A percentile compares a stretch with the other conserved stretches of the same genome.
Evolutionary conservation across 2,329 filamentous ascomycete species (phyloP).

Genomic region (Ophiostoma sp.): DNA sequence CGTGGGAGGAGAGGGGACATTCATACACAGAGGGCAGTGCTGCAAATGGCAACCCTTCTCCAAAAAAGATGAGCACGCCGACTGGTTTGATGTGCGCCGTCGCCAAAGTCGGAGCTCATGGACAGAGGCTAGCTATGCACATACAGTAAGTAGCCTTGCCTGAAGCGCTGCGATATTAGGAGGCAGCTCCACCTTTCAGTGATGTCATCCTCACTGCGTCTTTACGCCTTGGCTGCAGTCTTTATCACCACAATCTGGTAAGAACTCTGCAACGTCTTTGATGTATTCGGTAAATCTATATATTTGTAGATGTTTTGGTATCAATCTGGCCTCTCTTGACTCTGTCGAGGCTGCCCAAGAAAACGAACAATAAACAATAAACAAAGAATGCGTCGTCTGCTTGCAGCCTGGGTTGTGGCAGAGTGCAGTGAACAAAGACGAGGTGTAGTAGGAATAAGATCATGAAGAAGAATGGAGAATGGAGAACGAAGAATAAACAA

Average conservation of each 20-base stretch:
- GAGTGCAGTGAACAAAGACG: neutral
- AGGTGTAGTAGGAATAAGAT: neutral
- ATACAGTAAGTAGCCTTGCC: too few species aligned
- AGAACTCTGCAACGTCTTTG: neutral
- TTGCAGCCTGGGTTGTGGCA: neutral
- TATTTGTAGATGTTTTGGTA: neutral
- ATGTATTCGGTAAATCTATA: neutral
- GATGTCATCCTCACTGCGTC: neutral
- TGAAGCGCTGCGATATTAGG: neutral
- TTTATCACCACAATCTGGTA: neutral
- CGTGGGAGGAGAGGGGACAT: neutral
- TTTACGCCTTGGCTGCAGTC: neutral
- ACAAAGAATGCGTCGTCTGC: neutral
- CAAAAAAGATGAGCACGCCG: neutral
- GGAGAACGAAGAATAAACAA: neutral
- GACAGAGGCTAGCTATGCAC: neutral
- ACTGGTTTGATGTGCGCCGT: neutral
- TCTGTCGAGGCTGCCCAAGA: neutral
- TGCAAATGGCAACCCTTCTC: neutral
- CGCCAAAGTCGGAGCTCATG: neutral
- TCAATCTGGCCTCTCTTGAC: neutral
- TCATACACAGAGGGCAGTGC: neutral
- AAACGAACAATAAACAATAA: neutral
- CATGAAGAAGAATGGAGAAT: neutral
- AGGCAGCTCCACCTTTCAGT: constrained; percentile 5